A percentile compares a stretch with the other conserved stretches of the same genome.
phyloP scores from a whole-genome alignment of 805 yeast species.

The Spathaspora hagerdaliae region DNA sequence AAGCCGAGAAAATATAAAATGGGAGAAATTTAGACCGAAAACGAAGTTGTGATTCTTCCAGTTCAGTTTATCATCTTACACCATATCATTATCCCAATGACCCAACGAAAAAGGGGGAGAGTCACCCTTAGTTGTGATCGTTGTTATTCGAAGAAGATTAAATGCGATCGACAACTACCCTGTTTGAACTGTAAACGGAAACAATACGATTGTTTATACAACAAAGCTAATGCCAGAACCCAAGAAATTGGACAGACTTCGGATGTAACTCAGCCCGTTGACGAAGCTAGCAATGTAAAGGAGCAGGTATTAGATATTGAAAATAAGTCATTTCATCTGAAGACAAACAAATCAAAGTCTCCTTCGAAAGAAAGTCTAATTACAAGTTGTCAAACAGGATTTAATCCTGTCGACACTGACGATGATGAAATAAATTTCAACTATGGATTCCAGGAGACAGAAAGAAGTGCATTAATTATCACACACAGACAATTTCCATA shows the following conservation, averaged over 20 bases:
- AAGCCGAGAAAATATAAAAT: no score
- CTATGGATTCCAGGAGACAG: conserved; percentile 1
- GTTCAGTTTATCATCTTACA: no score
- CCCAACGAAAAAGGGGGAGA: conserved; percentile 12
- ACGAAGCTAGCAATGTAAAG: not conserved
- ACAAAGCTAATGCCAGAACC: not conserved
- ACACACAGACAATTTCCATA: conserved; percentile 5
- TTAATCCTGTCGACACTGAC: not conserved
- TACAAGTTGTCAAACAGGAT: not conserved
- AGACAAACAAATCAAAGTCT: no score
- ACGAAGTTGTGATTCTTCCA: no score
- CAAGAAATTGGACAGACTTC: not conserved
- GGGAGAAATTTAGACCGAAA: no score
- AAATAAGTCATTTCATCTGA: not conserved
- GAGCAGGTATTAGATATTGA: not conserved
- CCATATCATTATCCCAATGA: not conserved
- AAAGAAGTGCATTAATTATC: not conserved
- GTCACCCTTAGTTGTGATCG: conserved; percentile 12
- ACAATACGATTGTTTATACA: conserved; percentile 8
- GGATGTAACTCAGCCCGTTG: not conserved
- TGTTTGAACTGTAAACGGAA: conserved; percentile 11
- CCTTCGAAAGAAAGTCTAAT: no score
- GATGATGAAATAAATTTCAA: conserved; percentile 3
- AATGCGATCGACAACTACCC: conserved; percentile 16
- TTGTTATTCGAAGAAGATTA: conserved; percentile 13